Evolutionary conservation across 2,329 filamentous ascomycete species (phyloP).

Genomic region (Penicillium sp.): DNA sequence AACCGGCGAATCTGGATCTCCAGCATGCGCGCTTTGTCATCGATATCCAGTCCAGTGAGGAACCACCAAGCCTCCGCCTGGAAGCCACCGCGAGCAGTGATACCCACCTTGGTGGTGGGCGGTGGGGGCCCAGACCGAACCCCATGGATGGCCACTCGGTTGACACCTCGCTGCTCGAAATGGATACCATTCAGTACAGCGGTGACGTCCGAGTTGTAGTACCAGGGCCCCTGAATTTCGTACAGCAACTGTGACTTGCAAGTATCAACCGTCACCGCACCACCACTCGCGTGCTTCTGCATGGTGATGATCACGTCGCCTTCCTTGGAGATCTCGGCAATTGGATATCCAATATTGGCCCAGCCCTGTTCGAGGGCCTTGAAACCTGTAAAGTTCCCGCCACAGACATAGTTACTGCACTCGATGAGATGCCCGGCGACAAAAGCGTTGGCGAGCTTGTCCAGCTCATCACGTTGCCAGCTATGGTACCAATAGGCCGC

Average conservation of each 20-base stretch:
- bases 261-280: constrained; percentile 50
- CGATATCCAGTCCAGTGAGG: constrained; percentile 45
- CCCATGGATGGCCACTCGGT: constrained; percentile 52
- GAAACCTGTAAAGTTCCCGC: constrained; percentile 47
- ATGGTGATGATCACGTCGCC: constrained; percentile 47
- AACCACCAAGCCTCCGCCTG: constrained; percentile 49
- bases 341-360: constrained; percentile 48
- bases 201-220: constrained; percentile 58
- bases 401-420: constrained; percentile 44
- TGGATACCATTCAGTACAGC: constrained; percentile 51
- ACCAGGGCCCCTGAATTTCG: constrained; percentile 56
- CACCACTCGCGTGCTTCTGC: constrained; percentile 37
- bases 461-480: constrained; percentile 40
- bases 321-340: constrained; percentile 44
- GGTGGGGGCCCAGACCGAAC: constrained; percentile 46
- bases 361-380: constrained; percentile 38
- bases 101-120: constrained; percentile 51
- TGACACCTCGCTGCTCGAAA: constrained; percentile 51
- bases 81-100: constrained; percentile 48
- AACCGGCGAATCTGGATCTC: constrained; percentile 45
- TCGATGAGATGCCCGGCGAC: constrained; percentile 42
- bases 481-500: constrained; percentile 45
- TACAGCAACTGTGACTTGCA: constrained; percentile 54
- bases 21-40: constrained; percentile 47
- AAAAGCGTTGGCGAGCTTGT: constrained; percentile 42